Base-by-base conservation (phyloP, 345 rosid genomes). In the Eucalyptus pauciflora region DNA sequence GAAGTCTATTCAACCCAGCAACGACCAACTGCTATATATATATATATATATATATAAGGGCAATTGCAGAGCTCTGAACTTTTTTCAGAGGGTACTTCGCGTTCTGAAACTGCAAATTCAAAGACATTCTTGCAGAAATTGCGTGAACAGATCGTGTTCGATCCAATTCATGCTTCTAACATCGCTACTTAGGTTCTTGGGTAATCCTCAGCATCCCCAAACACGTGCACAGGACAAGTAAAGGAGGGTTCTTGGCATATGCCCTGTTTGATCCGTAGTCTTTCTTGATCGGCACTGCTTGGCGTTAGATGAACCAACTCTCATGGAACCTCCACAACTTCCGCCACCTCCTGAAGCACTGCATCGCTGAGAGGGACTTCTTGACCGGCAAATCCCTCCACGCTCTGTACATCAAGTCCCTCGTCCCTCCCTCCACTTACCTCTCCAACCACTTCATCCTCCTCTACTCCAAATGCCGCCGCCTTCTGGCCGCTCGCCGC, bases 381-480 rank as follows among this genome's bases (percentile, higher is more conserved):
- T 64, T 86, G 49, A 89, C 92, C 2, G 99, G 99, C 87, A 97
- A 94, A 93, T 85, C 94, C 85, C 99, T 96, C 69, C 98, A 97
- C 86, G 88, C 96, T 2, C 93, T 92, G 62, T 97, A 95, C 92
- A 81, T 97, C 91, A 96, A 97, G 86, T 93, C 94, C n/a, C 41
- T 94, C 25, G 13, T 96, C 87, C 94, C 96, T 88, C 67, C 94
- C n/a, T 95, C 99, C 50, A 95, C 98, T 86, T 96, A 94, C 88
- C 94, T 96, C 90, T 95, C 99, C 93, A 97, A 97, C 87, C 98
- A 96, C 91, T 96, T 97, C 92, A 93, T 94, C 89, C 95, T 96
- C 90, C 98, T 97, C 49, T 96, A 96, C 95, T 96, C 99, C 93
- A 96, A 95, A 87, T 96, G 96, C 92, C 93, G 96, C 88, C 94